Evolutionary conservation across 768 basidiomycete species (phyloP).

Genomic region (Lepiota subincarnata): DNA sequence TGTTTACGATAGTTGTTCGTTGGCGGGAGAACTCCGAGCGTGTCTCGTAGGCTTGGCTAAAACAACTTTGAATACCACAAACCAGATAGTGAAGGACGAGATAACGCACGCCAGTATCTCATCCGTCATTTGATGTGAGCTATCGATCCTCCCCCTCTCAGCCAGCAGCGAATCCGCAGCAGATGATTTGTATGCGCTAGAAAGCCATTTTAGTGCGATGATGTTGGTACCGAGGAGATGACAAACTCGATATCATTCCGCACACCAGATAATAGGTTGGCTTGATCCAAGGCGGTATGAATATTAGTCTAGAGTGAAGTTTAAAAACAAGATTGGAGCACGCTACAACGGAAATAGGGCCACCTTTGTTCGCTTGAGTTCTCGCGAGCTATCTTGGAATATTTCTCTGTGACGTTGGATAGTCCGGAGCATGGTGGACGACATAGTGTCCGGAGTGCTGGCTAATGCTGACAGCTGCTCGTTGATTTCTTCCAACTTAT

Average conservation of each 20-base stretch:
- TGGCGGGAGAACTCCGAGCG: conserved; percentile 89
- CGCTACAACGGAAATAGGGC: background rate
- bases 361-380: conserved; percentile 85
- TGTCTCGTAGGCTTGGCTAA: conserved; percentile 95
- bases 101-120: conserved; percentile 74
- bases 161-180: conserved; percentile 82
- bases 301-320: conserved; percentile 55
- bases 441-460: conserved; percentile 64
- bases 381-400: conserved; percentile 80
- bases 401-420: conserved; percentile 90
- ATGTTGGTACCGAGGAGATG: background rate
- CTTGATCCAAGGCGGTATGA: conserved; percentile 78
- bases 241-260: conserved; percentile 93
- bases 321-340: background rate
- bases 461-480: conserved; percentile 71
- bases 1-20: conserved; percentile 64
- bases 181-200: conserved; percentile 87
- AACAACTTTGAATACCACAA: conserved; percentile 5
- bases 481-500: conserved; percentile 82
- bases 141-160: conserved; percentile 88
- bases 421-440: conserved; percentile 81
- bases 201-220: background rate
- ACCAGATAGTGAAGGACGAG: background rate
- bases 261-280: conserved; percentile 84
- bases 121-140: conserved; percentile 92